Percentiles rank a stretch among this genome's conserved stretches.
Conservation (phyloP, 257 asterid species). For the Solanum commersonii region DNA sequence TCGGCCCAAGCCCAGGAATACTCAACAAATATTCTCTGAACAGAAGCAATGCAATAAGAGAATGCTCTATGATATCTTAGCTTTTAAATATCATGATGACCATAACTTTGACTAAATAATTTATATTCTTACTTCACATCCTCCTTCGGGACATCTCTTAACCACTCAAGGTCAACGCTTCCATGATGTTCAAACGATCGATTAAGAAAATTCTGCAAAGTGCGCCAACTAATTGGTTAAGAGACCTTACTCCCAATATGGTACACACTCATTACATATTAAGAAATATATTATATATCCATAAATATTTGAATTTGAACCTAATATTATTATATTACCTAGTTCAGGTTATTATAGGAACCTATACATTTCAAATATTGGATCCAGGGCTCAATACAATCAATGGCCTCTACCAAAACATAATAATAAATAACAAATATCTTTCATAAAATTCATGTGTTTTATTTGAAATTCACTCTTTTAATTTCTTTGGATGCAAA, state of each 20-base stretch:
- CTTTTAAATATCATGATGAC: neutral
- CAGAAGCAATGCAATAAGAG: neutral
- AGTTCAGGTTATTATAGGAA: neutral
- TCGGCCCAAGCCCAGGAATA: slow-evolving; percentile 47
- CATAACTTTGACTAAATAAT: neutral
- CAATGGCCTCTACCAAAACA: neutral
- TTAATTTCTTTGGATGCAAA: neutral
- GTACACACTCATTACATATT: neutral
- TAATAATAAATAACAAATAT: neutral
- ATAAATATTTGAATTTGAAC: neutral
- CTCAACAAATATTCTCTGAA: slow-evolving; percentile 51
- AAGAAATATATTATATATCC: neutral
- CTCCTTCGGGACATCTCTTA: slow-evolving; percentile 42
- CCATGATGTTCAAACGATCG: slow-evolving; percentile 37
- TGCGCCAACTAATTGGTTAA: neutral
- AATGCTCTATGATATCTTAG: neutral
- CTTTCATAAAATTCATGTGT: neutral
- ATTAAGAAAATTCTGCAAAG: slow-evolving; percentile 37
- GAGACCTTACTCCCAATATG: neutral
- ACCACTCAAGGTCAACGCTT: slow-evolving; percentile 57
- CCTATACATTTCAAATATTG: neutral
- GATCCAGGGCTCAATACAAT: neutral
- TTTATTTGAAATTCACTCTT: neutral
- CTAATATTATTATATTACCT: neutral
- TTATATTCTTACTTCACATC: slow-evolving; percentile 30